Evolutionary conservation across 208 protist genomes (phyloP).

Genomic region (Porcisia deanei): DNA sequence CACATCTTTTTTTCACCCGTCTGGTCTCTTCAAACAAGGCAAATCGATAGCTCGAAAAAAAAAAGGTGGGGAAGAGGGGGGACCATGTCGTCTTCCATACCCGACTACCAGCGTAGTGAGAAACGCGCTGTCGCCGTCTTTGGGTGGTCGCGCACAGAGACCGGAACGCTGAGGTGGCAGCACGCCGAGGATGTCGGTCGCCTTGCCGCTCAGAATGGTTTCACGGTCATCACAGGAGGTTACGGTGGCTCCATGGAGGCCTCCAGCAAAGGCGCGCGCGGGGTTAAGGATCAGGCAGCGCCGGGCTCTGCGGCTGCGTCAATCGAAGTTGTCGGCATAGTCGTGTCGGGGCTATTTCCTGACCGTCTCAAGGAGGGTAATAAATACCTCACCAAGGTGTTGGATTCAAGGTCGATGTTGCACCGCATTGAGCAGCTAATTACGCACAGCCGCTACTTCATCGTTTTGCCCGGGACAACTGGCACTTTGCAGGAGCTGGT

Average conservation of each 20-base stretch:
- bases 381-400: slow-evolving; percentile 46
- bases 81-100: slow-evolving; percentile 21
- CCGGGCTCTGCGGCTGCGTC: slow-evolving; percentile 5
- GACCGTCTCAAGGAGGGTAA: slow-evolving; percentile 58
- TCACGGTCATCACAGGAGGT: slow-evolving; percentile 62
- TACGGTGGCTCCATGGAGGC: slow-evolving; percentile 84
- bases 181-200: slow-evolving; percentile 51
- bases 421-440: slow-evolving; percentile 67
- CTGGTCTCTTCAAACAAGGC: neutral
- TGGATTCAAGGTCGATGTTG: slow-evolving; percentile 51
- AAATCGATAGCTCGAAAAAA: neutral
- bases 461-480: slow-evolving; percentile 63
- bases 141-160: slow-evolving; percentile 64
- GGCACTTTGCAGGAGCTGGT: slow-evolving; percentile 71
- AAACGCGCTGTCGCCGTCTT: slow-evolving; percentile 56
- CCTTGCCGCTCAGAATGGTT: slow-evolving; percentile 44
- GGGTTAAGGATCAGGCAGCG: slow-evolving; percentile 31
- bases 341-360: slow-evolving; percentile 54
- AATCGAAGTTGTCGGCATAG: slow-evolving; percentile 59
- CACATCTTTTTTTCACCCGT: neutral
- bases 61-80: too few relatives aligned
- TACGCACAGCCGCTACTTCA: slow-evolving; percentile 58
- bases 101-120: slow-evolving; percentile 41
- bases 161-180: slow-evolving; percentile 40
- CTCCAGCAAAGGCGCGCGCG: slow-evolving; percentile 59